phyloP scores from a whole-genome alignment of 2,329 filamentous ascomycete species.

The Didymella pinodella region DNA sequence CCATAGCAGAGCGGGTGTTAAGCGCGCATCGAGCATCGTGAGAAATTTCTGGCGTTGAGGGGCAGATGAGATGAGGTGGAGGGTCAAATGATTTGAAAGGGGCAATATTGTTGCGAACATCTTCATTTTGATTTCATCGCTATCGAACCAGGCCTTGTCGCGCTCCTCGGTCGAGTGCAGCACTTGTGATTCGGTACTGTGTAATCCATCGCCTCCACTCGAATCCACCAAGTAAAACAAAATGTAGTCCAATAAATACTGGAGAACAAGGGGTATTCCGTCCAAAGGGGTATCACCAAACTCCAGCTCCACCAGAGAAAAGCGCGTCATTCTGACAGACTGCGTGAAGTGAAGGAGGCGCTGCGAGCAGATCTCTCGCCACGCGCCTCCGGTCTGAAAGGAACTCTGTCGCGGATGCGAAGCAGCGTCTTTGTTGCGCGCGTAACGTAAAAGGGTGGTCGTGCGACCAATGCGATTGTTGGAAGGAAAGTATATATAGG shows the following conservation, averaged over 20 bases:
- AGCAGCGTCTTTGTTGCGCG: slow-evolving; percentile 31
- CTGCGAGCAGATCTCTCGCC: slow-evolving; percentile 11
- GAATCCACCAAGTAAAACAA: slow-evolving; percentile 14
- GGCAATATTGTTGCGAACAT: slow-evolving; percentile 5
- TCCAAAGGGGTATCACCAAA: slow-evolving; percentile 51
- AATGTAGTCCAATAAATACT: slow-evolving; percentile 17
- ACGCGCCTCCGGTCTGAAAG: slow-evolving; percentile 6
- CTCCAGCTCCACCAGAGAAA: slow-evolving; percentile 53
- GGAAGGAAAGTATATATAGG: slow-evolving; percentile 22
- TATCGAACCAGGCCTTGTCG: neutral
- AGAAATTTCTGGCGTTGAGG: neutral
- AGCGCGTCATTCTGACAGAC: slow-evolving; percentile 20
- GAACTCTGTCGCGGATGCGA: slow-evolving; percentile 14
- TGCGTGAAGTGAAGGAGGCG: slow-evolving; percentile 21
- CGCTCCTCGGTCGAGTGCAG: neutral
- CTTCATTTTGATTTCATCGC: slow-evolving; percentile 11
- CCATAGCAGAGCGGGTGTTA: neutral
- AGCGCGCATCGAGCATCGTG: slow-evolving; percentile 10
- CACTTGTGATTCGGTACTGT: neutral
- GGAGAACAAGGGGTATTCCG: slow-evolving; percentile 18
- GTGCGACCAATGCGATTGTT: neutral
- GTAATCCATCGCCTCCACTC: neutral
- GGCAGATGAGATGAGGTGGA: neutral
- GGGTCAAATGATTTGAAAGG: slow-evolving; percentile 2
- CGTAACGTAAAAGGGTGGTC: slow-evolving; percentile 10